Evolutionary conservation across 768 basidiomycete genomes (phyloP).

Genomic region (Suillus clintonianus): DNA sequence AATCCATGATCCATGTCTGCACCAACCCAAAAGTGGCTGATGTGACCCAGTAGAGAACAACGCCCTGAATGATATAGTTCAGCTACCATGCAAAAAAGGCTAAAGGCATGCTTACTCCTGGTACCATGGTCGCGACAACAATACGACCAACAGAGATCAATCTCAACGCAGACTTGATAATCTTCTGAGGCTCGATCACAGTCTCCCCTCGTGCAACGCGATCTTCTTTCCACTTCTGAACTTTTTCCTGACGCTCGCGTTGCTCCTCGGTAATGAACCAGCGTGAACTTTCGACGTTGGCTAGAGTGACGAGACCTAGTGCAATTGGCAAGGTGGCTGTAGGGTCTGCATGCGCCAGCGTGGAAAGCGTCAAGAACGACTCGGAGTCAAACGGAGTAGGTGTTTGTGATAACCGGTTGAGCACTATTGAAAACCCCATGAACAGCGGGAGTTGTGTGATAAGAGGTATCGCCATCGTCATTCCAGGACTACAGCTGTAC

Average conservation of each 20-base stretch:
- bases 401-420: constrained; percentile 54
- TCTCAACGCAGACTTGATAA: constrained; percentile 58
- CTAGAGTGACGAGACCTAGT: constrained; percentile 73
- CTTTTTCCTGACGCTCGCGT: constrained; percentile 48
- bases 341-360: constrained; percentile 69
- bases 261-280: constrained; percentile 70
- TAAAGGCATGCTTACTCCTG: constrained; percentile 53
- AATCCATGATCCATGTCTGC: constrained; percentile 76
- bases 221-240: constrained; percentile 49
- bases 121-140: constrained; percentile 63
- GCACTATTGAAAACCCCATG: constrained; percentile 59
- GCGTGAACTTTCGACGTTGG: constrained; percentile 75
- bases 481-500: constrained; percentile 56
- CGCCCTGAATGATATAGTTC: constrained; percentile 39
- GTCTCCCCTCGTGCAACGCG: constrained; percentile 44
- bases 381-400: constrained; percentile 76
- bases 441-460: constrained; percentile 75
- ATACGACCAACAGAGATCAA: constrained; percentile 66
- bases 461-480: constrained; percentile 61
- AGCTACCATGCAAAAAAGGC: constrained; percentile 1
- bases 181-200: constrained; percentile 46
- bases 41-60: constrained; percentile 76
- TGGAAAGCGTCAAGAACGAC: constrained; percentile 72
- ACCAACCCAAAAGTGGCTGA: constrained; percentile 74
- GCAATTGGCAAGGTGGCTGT: constrained; percentile 69